phyloP scores from a whole-genome alignment of 2,329 filamentous ascomycete genomes.

The Fusarium pilosicola region DNA sequence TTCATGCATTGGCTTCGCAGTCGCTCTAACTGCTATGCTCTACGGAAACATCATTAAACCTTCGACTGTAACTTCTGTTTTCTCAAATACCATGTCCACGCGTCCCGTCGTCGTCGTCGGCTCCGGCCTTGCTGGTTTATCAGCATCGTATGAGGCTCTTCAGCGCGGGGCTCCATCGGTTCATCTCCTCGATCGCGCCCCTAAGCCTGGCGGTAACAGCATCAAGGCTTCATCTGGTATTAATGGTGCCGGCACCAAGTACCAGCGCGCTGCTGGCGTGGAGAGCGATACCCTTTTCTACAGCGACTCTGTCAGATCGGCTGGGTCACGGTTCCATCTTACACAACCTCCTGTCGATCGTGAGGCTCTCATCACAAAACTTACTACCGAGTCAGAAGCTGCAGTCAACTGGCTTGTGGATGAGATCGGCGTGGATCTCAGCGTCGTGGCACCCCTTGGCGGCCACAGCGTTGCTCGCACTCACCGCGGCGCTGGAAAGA shows the following conservation, averaged over 20 bases:
- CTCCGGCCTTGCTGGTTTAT: constrained; percentile 71
- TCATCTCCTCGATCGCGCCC: constrained; percentile 66
- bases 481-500: constrained; percentile 63
- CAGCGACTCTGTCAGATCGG: constrained; percentile 66
- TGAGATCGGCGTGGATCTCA: constrained; percentile 67
- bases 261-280: constrained; percentile 57
- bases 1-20: constrained; percentile 43
- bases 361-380: constrained; percentile 57
- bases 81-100: constrained; percentile 43
- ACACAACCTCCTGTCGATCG: constrained; percentile 44
- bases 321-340: constrained; percentile 55
- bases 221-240: constrained; percentile 76
- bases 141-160: constrained; percentile 67
- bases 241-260: constrained; percentile 69
- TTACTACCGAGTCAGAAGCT: constrained; percentile 59
- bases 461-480: constrained; percentile 62
- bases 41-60: constrained; percentile 40
- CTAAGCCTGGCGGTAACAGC: constrained; percentile 71
- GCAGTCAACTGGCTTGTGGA: constrained; percentile 68
- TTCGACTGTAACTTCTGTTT: constrained; percentile 30
- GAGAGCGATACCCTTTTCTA: constrained; percentile 57
- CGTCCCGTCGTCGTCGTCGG: constrained; percentile 68
- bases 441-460: constrained; percentile 66
- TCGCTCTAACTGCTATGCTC: constrained; percentile 45
- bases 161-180: constrained; percentile 60